These are phyloP conservation scores for Agrocybe chaxingu DNA, from an alignment of 768 basidiomycete species.

Conservation along the genomic window DNA sequence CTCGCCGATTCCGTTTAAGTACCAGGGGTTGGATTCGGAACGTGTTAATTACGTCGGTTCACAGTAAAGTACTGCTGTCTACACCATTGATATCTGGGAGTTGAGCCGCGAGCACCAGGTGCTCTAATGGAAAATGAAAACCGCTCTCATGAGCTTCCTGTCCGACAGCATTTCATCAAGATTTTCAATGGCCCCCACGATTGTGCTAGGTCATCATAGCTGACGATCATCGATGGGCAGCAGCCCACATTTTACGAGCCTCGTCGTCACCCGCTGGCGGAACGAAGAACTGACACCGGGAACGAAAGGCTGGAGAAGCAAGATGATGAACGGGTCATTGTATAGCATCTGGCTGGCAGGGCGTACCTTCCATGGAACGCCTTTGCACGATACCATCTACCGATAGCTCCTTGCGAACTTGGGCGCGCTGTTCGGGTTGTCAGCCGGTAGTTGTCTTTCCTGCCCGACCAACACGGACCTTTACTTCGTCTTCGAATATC, in stretches of 20 bases:
- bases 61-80: too few species aligned
- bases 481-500: conserved; percentile 65
- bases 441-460: neutral
- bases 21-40: too few species aligned
- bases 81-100: too few species aligned
- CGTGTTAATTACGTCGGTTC: too few species aligned
- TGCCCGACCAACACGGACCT: conserved; percentile 40
- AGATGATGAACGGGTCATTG: neutral
- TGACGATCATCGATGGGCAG: conserved; percentile 16
- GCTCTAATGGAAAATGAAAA: too few species aligned
- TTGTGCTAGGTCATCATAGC: neutral
- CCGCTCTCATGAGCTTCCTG: too few species aligned
- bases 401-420: conserved; percentile 70
- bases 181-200: too few species aligned
- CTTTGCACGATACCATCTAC: conserved; percentile 72
- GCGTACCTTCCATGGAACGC: conserved; percentile 67
- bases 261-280: conserved; percentile 62
- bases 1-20: neutral
- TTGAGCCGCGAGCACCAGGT: too few species aligned
- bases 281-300: conserved; percentile 76
- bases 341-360: neutral
- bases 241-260: conserved; percentile 34
- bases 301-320: conserved; percentile 58
- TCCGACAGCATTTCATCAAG: too few species aligned
- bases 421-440: conserved; percentile 47